Base-by-base conservation (phyloP, 108 stramenopile genomes). In the Epipyxis sp. region DNA sequence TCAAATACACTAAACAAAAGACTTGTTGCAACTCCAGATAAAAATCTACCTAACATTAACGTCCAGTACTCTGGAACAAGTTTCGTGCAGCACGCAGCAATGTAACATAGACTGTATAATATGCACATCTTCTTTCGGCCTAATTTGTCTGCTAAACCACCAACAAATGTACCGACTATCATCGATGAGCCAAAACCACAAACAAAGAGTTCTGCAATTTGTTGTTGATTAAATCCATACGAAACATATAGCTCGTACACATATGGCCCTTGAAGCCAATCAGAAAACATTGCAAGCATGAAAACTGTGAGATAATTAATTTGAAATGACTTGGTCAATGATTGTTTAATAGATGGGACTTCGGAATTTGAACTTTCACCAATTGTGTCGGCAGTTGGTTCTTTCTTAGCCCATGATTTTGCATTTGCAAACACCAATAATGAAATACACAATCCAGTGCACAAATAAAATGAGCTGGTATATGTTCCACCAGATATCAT, bases 221-320 rank as follows among this genome's bases (percentile, higher is more conserved):
- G 6, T 2, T 2, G 3, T 59, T 77, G 76, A 57, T n/a, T 10
- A n/a, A 59, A 77, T 3, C 76, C 76, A 39, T 74, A 74, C 13
- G 71, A 74, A 10, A 74, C 71, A 42, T 74, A 74, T 3, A 74
- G 71, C 71, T 74, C 71, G 42, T 74, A 74, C 13, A 74, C 71
- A 74, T 74, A 74, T 6, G 71, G 71, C 6, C 71, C 71, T 39
- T 74, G 71, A 34, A 74, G 71, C 71, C 71, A 74, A 74, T 74
- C 71, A 74, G 71, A 74, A 37, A 74, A 74, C 71, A 74, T 74
- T 46, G 71, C 71, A 16, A 74, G 34, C 10, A 74, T 16, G 43
- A 74, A 74, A 20, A 74, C 50, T 10, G 34, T 39, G 3, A 74
- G 71, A 74, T 74, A 74, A 35, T 6, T 74, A 42, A 74, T 42